Evolutionary conservation across 2,329 filamentous ascomycete species (phyloP).

Genomic region (Raffaelea ambrosiae): DNA sequence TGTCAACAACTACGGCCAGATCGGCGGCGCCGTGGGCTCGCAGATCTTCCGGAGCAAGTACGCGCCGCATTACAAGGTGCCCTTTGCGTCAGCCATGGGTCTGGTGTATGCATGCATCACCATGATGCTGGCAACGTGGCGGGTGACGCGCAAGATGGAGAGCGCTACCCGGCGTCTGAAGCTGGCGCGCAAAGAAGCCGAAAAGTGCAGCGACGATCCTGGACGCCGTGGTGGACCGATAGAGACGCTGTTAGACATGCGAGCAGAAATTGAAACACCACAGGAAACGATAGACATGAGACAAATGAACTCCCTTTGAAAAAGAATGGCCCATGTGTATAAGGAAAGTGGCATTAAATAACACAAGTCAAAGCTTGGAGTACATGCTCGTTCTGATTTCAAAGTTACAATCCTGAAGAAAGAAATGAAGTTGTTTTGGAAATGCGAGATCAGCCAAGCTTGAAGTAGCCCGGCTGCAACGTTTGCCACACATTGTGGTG

Average conservation of each 20-base stretch:
- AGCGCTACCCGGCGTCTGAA: slow-evolving; percentile 8
- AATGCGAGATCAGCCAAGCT: slow-evolving; percentile 4
- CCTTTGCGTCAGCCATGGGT: slow-evolving; percentile 10
- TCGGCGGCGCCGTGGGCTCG: slow-evolving; percentile 11
- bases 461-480: slow-evolving; percentile 21
- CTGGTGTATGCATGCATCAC: slow-evolving; percentile 3
- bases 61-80: slow-evolving; percentile 8
- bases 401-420: too few species aligned
- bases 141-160: slow-evolving; percentile 9
- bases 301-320: too few species aligned
- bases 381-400: too few species aligned
- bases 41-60: slow-evolving; percentile 12
- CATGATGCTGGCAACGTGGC: slow-evolving; percentile 9
- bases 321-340: too few species aligned
- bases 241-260: too few species aligned
- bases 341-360: too few species aligned
- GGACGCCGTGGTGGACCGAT: slow-evolving; percentile 10
- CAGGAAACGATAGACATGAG: too few species aligned
- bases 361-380: too few species aligned
- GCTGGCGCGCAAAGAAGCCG: slow-evolving; percentile 6
- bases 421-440: too few species aligned
- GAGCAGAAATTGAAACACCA: too few species aligned
- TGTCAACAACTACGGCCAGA: slow-evolving; percentile 13
- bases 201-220: slow-evolving; percentile 8
- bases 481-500: slow-evolving; percentile 24